phyloP scores from a whole-genome alignment of 805 yeast species.

The Hanseniaspora opuntiae region DNA sequence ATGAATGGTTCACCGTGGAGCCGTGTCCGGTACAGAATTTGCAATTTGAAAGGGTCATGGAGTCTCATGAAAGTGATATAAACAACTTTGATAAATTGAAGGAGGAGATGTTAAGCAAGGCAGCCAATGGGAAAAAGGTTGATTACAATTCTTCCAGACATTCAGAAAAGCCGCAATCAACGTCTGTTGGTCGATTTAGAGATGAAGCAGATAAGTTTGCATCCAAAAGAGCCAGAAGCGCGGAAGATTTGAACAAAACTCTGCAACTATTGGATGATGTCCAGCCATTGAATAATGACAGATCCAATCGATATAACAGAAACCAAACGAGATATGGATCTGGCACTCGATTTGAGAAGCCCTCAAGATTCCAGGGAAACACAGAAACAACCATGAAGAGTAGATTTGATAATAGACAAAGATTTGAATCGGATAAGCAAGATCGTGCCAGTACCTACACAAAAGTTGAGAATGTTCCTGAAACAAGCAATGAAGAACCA shows the following conservation, averaged over 20 bases:
- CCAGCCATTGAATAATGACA: neutral
- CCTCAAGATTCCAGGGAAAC: neutral
- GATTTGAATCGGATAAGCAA: neutral
- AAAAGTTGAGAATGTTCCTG: neutral
- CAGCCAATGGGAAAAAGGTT: neutral
- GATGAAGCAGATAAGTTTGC: neutral
- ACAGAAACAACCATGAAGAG: neutral
- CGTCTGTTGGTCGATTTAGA: neutral
- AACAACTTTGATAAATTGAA: constrained; percentile 37
- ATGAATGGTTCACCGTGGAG: constrained; percentile 49
- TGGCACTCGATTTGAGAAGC: neutral
- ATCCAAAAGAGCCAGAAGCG: neutral
- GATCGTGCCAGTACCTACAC: neutral
- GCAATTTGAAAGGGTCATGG: constrained; percentile 52
- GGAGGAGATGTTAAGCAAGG: constrained; percentile 17
- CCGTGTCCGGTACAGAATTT: constrained; percentile 56
- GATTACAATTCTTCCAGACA: neutral
- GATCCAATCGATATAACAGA: neutral
- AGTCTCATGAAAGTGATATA: constrained; percentile 79
- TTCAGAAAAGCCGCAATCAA: neutral
- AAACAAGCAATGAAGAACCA: neutral
- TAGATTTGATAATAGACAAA: neutral
- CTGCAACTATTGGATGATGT: neutral
- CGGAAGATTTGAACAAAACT: neutral
- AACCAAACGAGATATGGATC: neutral